Percentiles rank a stretch among this genome's conserved stretches.
phyloP scores from a whole-genome alignment of 192 early-diverging fungal genomes.

The Kappamyces sp. region DNA sequence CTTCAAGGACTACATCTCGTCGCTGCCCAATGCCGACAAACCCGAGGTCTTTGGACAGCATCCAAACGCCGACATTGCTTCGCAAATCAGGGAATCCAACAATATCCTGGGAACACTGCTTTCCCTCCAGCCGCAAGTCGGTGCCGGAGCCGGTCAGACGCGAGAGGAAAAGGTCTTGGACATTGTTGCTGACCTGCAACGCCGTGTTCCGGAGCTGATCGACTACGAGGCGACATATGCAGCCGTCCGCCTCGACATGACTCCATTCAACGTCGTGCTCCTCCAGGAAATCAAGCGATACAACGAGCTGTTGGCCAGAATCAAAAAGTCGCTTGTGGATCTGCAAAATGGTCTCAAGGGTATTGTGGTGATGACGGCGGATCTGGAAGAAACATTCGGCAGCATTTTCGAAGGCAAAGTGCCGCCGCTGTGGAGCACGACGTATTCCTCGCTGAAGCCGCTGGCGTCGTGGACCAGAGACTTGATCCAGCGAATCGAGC shows the following conservation, averaged over 20 bases:
- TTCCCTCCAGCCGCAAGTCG: slow-evolving; percentile 49
- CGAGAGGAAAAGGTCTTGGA: slow-evolving; percentile 50
- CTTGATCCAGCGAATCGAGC: slow-evolving; percentile 44
- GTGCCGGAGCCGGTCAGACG: slow-evolving; percentile 28
- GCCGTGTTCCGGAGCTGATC: slow-evolving; percentile 43
- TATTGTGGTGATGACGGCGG: slow-evolving; percentile 56
- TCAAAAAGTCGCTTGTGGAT: slow-evolving; percentile 41
- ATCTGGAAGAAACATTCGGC: slow-evolving; percentile 52
- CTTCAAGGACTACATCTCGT: slow-evolving; percentile 46
- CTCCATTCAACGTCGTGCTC: slow-evolving; percentile 51
- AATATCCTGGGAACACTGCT: slow-evolving; percentile 43
- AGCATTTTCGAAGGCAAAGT: slow-evolving; percentile 48
- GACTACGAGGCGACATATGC: slow-evolving; percentile 51
- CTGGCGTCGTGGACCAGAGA: slow-evolving; percentile 51
- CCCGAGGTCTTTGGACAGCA: slow-evolving; percentile 64
- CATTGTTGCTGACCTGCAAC: slow-evolving; percentile 42
- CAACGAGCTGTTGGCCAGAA: slow-evolving; percentile 42
- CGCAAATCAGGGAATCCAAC: slow-evolving; percentile 50
- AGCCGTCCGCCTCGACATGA: slow-evolving; percentile 39
- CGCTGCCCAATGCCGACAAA: slow-evolving; percentile 48
- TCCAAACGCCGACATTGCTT: slow-evolving; percentile 58
- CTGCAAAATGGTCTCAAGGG: slow-evolving; percentile 58
- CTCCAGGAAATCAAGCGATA: slow-evolving; percentile 53
- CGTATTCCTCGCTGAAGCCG: slow-evolving; percentile 46
- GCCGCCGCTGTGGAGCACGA: slow-evolving; percentile 46